Evolutionary conservation across 2,329 filamentous ascomycete species (phyloP).

Genomic region (Aspergillus candidus): DNA sequence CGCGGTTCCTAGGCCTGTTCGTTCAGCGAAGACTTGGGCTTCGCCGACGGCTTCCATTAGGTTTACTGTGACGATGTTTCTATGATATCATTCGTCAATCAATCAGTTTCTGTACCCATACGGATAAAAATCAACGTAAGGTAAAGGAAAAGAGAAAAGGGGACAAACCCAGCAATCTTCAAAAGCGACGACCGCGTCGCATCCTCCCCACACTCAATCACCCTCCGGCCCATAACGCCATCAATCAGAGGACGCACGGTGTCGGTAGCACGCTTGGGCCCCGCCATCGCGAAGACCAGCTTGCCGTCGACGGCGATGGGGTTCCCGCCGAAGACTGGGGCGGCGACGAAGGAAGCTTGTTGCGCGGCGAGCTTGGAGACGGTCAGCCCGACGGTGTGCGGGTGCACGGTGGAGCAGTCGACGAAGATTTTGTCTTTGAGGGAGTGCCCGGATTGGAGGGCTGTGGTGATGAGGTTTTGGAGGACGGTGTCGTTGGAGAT

Average conservation of each 20-base stretch:
- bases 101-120: not conserved
- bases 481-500: constrained; percentile 40
- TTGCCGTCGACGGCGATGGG: constrained; percentile 41
- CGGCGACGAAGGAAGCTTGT: constrained; percentile 34
- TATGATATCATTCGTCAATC: constrained; percentile 5
- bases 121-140: not conserved
- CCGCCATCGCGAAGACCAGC: constrained; percentile 42
- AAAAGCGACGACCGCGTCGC: constrained; percentile 38
- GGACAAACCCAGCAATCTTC: constrained; percentile 40
- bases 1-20: constrained; percentile 38
- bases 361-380: constrained; percentile 28
- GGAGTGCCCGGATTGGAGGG: constrained; percentile 19
- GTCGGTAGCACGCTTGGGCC: constrained; percentile 28
- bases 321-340: constrained; percentile 42
- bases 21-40: constrained; percentile 43
- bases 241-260: constrained; percentile 37
- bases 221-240: constrained; percentile 39
- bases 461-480: constrained; percentile 23
- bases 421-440: constrained; percentile 71
- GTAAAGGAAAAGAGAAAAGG: not conserved
- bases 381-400: constrained; percentile 52
- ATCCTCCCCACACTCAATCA: constrained; percentile 42
- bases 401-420: constrained; percentile 81
- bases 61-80: constrained; percentile 39
- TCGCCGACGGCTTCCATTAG: constrained; percentile 44